Conservation (phyloP, 169 alveolate genomes). For the Eimeria tenella region DNA sequence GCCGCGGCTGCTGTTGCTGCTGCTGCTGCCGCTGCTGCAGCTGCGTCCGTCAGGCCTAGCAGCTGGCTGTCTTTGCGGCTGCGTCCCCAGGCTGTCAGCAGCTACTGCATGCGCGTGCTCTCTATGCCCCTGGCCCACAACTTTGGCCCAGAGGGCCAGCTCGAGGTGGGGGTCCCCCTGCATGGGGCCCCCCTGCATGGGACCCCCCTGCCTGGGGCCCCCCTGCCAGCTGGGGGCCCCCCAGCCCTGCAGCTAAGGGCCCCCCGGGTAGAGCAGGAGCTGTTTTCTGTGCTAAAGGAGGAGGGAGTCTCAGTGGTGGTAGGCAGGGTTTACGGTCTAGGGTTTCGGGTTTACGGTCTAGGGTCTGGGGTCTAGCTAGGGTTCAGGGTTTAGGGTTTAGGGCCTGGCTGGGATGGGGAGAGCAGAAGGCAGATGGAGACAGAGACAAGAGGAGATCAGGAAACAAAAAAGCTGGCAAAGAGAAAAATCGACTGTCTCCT, state of each 20-base stretch:
- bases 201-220: neutral
- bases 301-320: neutral
- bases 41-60: neutral
- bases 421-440: neutral
- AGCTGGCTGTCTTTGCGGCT: neutral
- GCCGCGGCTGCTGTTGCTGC: slow-evolving; percentile 1
- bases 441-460: neutral
- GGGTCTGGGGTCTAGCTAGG: neutral
- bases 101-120: neutral
- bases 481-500: neutral
- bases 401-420: neutral
- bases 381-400: neutral
- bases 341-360: neutral
- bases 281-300: neutral
- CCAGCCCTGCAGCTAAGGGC: slow-evolving; percentile 18
- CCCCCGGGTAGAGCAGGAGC: slow-evolving; percentile 22
- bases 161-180: neutral
- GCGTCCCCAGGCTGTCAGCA: slow-evolving; percentile 14
- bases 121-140: neutral
- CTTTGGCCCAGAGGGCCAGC: neutral
- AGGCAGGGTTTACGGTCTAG: neutral
- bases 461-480: neutral
- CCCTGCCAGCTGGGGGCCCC: neutral
- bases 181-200: neutral
- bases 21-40: neutral